A percentile compares a stretch with the other conserved stretches of the same genome.
phyloP scores from a whole-genome alignment of 139 green algal species.

The Tetratostichococcus sp. region DNA sequence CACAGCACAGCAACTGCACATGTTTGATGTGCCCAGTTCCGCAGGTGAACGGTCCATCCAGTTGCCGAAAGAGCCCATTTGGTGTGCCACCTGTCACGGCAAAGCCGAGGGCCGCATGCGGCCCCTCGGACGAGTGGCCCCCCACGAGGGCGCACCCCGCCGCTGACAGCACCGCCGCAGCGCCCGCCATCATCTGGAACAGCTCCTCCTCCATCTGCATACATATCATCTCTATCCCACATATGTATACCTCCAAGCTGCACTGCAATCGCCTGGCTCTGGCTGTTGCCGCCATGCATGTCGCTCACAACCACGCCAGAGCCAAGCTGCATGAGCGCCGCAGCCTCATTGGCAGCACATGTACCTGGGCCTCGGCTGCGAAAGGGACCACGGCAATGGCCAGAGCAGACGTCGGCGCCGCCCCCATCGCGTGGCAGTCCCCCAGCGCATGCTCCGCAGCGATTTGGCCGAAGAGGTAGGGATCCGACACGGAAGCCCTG shows the following conservation, averaged over 20 bases:
- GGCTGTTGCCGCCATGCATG: too few relatives aligned
- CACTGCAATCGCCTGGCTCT: too few relatives aligned
- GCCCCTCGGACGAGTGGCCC: constrained; percentile 78
- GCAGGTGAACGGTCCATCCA: too few relatives aligned
- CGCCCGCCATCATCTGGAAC: constrained; percentile 75
- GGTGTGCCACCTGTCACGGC: constrained; percentile 10
- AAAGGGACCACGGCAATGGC: constrained; percentile 70
- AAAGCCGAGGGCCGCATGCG: constrained; percentile 57
- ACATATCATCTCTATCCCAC: too few relatives aligned
- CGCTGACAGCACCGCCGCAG: constrained; percentile 35
- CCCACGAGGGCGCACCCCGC: constrained; percentile 74
- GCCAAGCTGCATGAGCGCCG: too few relatives aligned
- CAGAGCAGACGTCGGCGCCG: constrained; percentile 61
- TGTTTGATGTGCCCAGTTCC: too few relatives aligned
- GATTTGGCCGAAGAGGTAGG: constrained; percentile 78
- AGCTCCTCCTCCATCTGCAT: constrained; percentile 72
- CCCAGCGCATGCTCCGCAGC: constrained; percentile 75
- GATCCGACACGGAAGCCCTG: constrained; percentile 65
- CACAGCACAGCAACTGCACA: too few relatives aligned
- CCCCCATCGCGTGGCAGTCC: constrained; percentile 86
- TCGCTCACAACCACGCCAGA: too few relatives aligned
- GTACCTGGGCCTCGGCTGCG: constrained; percentile 18
- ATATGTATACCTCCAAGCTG: too few relatives aligned
- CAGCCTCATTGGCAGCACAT: too few relatives aligned
- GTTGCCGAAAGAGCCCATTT: too few relatives aligned